Conservation (phyloP, 441 rosid species). For the Aquilaria agallochum region DNA sequence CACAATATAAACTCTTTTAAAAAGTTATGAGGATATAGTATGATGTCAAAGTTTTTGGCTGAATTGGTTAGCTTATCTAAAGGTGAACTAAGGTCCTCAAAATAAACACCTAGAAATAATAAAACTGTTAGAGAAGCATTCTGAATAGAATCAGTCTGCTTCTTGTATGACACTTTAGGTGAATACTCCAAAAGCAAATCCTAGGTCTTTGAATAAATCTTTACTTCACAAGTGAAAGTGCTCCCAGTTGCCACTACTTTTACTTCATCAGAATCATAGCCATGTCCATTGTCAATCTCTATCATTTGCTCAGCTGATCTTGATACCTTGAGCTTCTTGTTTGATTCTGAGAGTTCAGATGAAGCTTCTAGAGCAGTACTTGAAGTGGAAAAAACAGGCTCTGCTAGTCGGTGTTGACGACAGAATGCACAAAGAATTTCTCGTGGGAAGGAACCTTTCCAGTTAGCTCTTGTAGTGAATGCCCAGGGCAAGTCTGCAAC, state of each 20-base stretch:
- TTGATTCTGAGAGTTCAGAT: constrained; percentile 41
- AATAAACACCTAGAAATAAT: constrained; percentile 61
- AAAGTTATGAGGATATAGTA: constrained; percentile 12
- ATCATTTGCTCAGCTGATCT: constrained; percentile 26
- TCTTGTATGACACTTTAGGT: constrained; percentile 55
- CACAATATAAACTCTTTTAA: too few relatives aligned
- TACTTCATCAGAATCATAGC: constrained; percentile 23
- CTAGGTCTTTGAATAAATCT: constrained; percentile 59
- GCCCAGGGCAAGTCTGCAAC: constrained; percentile 63
- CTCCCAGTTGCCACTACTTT: constrained; percentile 28
- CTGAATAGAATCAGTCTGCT: constrained; percentile 71
- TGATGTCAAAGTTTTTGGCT: constrained; percentile 39
- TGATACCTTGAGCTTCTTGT: constrained; percentile 47
- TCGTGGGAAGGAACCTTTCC: constrained; percentile 87
- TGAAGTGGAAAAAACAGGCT: constrained; percentile 56
- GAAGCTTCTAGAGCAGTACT: constrained; percentile 37
- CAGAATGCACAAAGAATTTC: constrained; percentile 78
- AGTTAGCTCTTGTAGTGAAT: constrained; percentile 70
- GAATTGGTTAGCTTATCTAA: constrained; percentile 35
- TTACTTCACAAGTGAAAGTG: constrained; percentile 60
- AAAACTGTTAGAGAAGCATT: constrained; percentile 75
- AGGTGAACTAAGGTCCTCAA: constrained; percentile 41
- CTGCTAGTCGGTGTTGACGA: constrained; percentile 79
- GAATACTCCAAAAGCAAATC: constrained; percentile 67
- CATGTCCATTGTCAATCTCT: constrained; percentile 30